Evolutionary conservation across 208 protist genomes (phyloP), one percentile per base, ranked within the genome.

Genomic region (Naegleria gruberi): DNA sequence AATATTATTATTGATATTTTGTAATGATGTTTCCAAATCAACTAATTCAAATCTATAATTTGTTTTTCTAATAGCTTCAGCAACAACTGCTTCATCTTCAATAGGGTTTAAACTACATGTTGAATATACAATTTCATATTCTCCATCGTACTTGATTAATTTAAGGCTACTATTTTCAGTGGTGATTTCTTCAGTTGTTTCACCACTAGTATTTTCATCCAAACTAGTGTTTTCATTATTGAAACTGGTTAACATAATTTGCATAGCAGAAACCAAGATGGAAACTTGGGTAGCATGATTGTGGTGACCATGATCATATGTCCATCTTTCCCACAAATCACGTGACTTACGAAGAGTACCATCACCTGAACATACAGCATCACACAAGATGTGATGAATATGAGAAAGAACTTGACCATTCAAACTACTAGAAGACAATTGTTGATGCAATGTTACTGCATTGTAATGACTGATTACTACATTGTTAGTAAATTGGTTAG

Each of bases 21-120:
- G 96, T 43, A 98, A 93, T 85, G 97, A 90, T 2, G 92, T 55
- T 40, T 94, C 94, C 4, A 93, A 94, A 91, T 98, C 96, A 12
- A 98, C 94, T 17, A 99, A 94, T 65, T 95, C 93, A 93, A 97
- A 94, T 6, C 94, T 92, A 57, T 96, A 95, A 46, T 93, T 86
- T 0, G 95, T 96, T 82, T 93, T 92, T 89, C 96, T 91, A n/a
- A 98, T 92, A 42, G 98, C 91, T 85, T 95, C 92, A 19, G 89
- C 89, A 44, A 99, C 96, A 77, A 99, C 97, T 86, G 97, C 97
- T 92, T 99, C 98, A 90, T 99, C 95, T 92, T 99, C 97, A 90
- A 98, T 96, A 37, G 97, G 97, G 90, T 98, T 98, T 74, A 99
- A 92, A 88, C 96, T 98, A 93, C 98, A 99, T 15, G 97, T 99